These are phyloP conservation scores for Lichtheimia hyalospora DNA, from an alignment of 371 early-diverging fungal species.

Conservation along the genomic window DNA sequence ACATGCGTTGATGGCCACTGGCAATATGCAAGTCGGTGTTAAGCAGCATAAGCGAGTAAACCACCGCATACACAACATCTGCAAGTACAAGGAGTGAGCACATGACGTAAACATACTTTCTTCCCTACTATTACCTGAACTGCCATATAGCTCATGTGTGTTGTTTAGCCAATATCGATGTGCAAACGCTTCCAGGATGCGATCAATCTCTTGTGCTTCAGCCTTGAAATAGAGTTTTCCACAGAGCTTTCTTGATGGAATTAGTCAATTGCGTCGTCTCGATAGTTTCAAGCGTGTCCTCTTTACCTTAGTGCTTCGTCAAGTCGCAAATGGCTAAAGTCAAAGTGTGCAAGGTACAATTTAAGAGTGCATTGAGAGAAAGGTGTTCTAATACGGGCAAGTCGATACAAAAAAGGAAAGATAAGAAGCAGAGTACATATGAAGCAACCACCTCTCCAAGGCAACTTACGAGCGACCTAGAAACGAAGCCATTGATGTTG, in stretches of 20 bases:
- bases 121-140: constrained; percentile 24
- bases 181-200: constrained; percentile 78
- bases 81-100: neutral
- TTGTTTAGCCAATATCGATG: constrained; percentile 77
- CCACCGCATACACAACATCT: constrained; percentile 78
- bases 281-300: neutral
- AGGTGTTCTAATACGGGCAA: constrained; percentile 18
- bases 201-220: constrained; percentile 89
- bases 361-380: constrained; percentile 49
- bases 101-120: no score
- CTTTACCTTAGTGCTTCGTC: constrained; percentile 75
- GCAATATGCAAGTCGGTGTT: constrained; percentile 92
- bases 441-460: neutral
- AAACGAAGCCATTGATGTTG: constrained; percentile 27
- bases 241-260: constrained; percentile 56
- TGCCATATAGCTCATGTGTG: constrained; percentile 41
- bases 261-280: neutral
- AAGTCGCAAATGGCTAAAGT: constrained; percentile 66
- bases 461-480: constrained; percentile 29
- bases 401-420: neutral
- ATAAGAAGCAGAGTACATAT: neutral
- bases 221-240: constrained; percentile 79
- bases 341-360: constrained; percentile 73
- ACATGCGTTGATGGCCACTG: constrained; percentile 57
- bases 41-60: constrained; percentile 82